A percentile compares a stretch with the other conserved stretches of the same genome.
These are phyloP conservation scores for Candida michaelii DNA, from an alignment of 805 yeast genomes.

Conservation along the genomic window DNA sequence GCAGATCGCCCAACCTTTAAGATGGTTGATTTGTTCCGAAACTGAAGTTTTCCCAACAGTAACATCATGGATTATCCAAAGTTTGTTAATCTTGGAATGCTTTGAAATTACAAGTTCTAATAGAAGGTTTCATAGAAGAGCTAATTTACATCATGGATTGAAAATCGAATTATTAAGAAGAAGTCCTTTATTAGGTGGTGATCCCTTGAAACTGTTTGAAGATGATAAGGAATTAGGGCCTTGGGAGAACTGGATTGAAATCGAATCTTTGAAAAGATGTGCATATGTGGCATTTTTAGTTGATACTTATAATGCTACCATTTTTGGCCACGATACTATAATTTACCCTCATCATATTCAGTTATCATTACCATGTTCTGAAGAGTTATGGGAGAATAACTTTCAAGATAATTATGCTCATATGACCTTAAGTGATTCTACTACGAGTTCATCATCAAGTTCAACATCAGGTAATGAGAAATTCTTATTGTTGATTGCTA, in stretches of 20 bases:
- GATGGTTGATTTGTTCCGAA: conserved; percentile 66
- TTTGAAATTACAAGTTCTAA: conserved; percentile 68
- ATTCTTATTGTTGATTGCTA: conserved; percentile 19
- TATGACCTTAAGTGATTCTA: conserved; percentile 9
- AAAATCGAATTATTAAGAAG: conserved; percentile 22
- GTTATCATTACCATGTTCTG: conserved; percentile 23
- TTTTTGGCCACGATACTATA: conserved; percentile 26
- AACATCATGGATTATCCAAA: conserved; percentile 67
- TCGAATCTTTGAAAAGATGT: conserved; percentile 29
- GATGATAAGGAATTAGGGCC: conserved; percentile 10
- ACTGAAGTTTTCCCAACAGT: conserved; percentile 72
- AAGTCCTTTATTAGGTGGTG: conserved; percentile 34
- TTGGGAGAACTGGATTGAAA: conserved; percentile 32
- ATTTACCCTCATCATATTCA: conserved; percentile 25
- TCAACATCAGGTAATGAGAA: conserved; percentile 18
- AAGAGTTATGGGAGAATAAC: conserved; percentile 21
- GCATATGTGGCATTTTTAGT: conserved; percentile 30
- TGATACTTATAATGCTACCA: conserved; percentile 30
- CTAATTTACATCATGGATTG: conserved; percentile 82
- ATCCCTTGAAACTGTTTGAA: conserved; percentile 21
- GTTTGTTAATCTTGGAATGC: conserved; percentile 65
- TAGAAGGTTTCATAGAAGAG: conserved; percentile 68
- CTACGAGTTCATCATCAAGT: conserved; percentile 6
- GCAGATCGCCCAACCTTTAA: conserved; percentile 51
- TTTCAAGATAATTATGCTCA: conserved; percentile 6